Base-by-base conservation (phyloP, 2,329 filamentous ascomycete species). In the Ophiostoma ips region DNA sequence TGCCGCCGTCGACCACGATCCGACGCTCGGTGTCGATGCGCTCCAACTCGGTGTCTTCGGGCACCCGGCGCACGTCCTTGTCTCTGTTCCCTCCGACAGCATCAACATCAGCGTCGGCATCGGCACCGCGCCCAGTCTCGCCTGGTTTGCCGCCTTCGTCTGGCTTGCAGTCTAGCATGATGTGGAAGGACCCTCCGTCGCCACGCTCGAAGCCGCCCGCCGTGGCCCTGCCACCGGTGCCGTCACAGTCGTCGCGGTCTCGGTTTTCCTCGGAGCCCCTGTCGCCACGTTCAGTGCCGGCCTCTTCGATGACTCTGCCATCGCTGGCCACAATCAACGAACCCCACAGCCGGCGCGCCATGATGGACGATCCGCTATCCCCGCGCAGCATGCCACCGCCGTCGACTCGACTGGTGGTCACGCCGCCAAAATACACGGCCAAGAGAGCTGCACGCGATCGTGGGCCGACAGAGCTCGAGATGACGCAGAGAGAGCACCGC, bases 381-480 rank as follows among this genome's bases (percentile, higher is more conserved):
- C 33, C 28, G 13, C 11, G 12, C n/a, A 48, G 46, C 33, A 30
- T 21, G 28, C 21, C 24, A 3, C 35, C 46, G 21, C n/a, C n/a
- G n/a, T n/a, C n/a, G n/a, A n/a, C n/a, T n/a, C n/a, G n/a, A n/a
- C n/a, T n/a, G n/a, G n/a, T n/a, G n/a, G n/a, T n/a, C n/a, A n/a
- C n/a, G n/a, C n/a, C n/a, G n/a, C n/a, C n/a, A n/a, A n/a, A n/a
- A n/a, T n/a, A n/a, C n/a, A 47, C 49, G 1, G 18, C 18, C 12
- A 46, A 44, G 30, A 47, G 49, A 4, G 36, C 50, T 9, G 51
- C 50, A 24, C 55, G 52, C 24, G 57, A 57, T 40, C 54, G 56
- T 19, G 57, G 59, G 15, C 37, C 57, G 19, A 28, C 58, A 35
- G 58, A 55, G 49, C 52, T 60, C 35, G 56, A 60, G 43, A 54